Evolutionary conservation across 176 grass and related monocot genomes (phyloP).

Genomic region (Metroxylon sagu): DNA sequence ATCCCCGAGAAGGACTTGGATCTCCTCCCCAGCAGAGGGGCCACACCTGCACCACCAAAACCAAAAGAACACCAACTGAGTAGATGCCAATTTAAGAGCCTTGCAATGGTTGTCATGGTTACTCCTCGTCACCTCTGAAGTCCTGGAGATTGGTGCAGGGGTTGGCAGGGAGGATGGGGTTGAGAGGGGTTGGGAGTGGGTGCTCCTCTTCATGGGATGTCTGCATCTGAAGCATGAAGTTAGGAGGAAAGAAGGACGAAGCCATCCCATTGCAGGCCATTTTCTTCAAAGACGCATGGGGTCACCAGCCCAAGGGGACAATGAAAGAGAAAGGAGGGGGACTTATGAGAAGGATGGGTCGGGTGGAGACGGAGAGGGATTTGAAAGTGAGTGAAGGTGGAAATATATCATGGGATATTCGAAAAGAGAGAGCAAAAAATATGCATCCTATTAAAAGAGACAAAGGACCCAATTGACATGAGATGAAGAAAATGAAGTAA

Average conservation of each 20-base stretch:
- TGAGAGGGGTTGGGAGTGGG: not conserved
- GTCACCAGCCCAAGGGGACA: not conserved
- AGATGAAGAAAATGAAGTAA: no score
- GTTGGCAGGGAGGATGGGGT: not conserved
- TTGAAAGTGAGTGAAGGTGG: not conserved
- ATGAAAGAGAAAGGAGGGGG: not conserved
- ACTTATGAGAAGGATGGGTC: not conserved
- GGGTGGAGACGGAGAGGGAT: not conserved
- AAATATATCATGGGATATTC: no score
- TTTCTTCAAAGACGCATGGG: not conserved
- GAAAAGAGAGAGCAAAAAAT: not conserved
- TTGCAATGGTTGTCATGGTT: not conserved
- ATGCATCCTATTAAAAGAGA: not conserved
- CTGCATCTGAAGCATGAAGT: slow-evolving; percentile 14
- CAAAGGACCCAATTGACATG: not conserved
- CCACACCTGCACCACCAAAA: not conserved
- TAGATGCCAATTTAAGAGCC: not conserved
- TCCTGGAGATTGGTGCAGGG: not conserved
- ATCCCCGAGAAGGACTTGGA: not conserved
- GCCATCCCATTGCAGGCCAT: slow-evolving; percentile 20
- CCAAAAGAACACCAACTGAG: not conserved
- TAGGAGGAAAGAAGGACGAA: slow-evolving; percentile 3
- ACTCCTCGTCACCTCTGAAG: not conserved
- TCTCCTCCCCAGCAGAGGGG: slow-evolving; percentile 4
- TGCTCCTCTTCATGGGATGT: not conserved